These are phyloP conservation scores for Fusarium xylarioides DNA, from an alignment of 2,329 filamentous ascomycete genomes.

Conservation along the genomic window DNA sequence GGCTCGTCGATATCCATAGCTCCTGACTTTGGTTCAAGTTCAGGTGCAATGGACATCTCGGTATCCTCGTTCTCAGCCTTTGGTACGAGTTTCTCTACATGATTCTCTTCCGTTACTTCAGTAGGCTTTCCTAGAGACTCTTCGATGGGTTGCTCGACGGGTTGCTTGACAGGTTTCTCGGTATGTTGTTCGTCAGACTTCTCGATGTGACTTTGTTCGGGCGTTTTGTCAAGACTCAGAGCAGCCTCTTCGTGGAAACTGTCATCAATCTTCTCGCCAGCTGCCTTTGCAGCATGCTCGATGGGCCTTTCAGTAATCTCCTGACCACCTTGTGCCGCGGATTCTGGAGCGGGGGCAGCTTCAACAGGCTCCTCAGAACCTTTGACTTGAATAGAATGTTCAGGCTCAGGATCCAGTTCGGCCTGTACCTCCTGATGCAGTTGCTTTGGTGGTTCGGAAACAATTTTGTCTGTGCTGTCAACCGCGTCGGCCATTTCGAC, in stretches of 20 bases:
- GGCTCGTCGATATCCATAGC: slow-evolving; percentile 53
- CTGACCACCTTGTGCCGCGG: not conserved
- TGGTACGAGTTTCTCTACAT: not conserved
- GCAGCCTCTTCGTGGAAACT: not conserved
- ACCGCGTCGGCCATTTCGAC: slow-evolving; percentile 37
- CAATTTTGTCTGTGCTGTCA: not conserved
- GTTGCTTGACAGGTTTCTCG: not conserved
- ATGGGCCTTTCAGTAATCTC: not conserved
- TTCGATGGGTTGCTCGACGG: not conserved
- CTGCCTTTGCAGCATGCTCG: not conserved
- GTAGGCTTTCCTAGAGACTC: not conserved
- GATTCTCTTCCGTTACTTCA: not conserved
- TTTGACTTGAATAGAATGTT: slow-evolving; percentile 1
- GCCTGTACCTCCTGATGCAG: not conserved
- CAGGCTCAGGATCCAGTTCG: not conserved
- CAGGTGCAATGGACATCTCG: slow-evolving; percentile 10
- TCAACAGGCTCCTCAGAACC: slow-evolving; percentile 10
- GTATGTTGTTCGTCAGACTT: not conserved
- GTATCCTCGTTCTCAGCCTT: not conserved
- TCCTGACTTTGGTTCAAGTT: slow-evolving; percentile 51
- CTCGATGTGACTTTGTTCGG: not conserved
- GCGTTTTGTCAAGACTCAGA: not conserved
- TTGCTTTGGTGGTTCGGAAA: not conserved
- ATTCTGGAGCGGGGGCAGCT: not conserved
- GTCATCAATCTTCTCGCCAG: not conserved